Evolutionary conservation across 306 rosid genomes (phyloP), one percentile per base, ranked within the genome.

Genomic region (Cicer bijugum): DNA sequence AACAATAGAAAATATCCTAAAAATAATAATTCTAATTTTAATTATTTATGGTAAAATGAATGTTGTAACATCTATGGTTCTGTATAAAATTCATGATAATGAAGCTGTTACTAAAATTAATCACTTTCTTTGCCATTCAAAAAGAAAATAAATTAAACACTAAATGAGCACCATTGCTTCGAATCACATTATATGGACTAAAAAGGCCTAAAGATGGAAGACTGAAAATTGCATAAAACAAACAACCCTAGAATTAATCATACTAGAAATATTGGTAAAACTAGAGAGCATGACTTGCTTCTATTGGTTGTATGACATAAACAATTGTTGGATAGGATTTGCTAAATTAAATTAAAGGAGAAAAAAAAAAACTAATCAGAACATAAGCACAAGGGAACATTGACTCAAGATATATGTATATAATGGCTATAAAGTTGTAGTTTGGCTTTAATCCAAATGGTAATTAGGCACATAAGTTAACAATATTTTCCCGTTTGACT

Each of bases 191-290:
- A 47, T 69, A 47, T 35, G 53, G 6, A 47, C 43, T 9, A n/a
- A 35, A 77, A 71, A 50, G 37, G 44, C 7, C 12, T 45, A 20
- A 38, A 57, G 37, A 7, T 14, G 16, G 14, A 68, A 37, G 59
- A 57, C 38, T 17, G 9, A 7, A 48, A 37, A 35, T 67, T 68
- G 17, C 4, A 67, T 23, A n/a, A 14, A 6, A 15, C 46, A 15
- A 67, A 76, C 19, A 68, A 77, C 71, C 40, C 15, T 38, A 28
- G 1, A 53, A 43, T 28, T 28, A 28, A 28, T 55, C 58, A 46
- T 12, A 37, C 69, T 37, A 4, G 1, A 58, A 68, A 58, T 68
- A 38, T 58, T 2, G 46, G 81, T 77, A 69, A 77, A 69, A 69
- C 76, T 69, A 19, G 20, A 55, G 59, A 44, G 7, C 38, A 47